Conservation (phyloP, 306 rosid genomes). For the apple (Malus domestica) region ASM211411v1 NC_041801.1:12295001-12295500, state of each 20-base stretch:
- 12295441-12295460: background rate
- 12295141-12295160: slow-evolving; percentile 69
- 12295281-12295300: background rate
- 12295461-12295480: background rate
- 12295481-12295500: too few relatives aligned
- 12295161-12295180: slow-evolving; percentile 84
- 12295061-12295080: slow-evolving; percentile 76
- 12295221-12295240: slow-evolving; percentile 70
- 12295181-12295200: slow-evolving; percentile 75
- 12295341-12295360: background rate
- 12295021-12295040: slow-evolving; percentile 34
- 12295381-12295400: background rate
- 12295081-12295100: slow-evolving; percentile 85
- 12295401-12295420: background rate
- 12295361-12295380: background rate
- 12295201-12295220: slow-evolving; percentile 62
- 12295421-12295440: background rate
- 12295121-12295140: slow-evolving; percentile 60
- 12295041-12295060: slow-evolving; percentile 80
- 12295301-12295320: background rate
- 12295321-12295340: background rate
- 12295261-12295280: background rate
- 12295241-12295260: slow-evolving; percentile 3
- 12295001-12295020: background rate
- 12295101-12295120: slow-evolving; percentile 75